These are phyloP conservation scores for Solanum paucissectum DNA, from an alignment of 257 asterid species.

Conservation along the genomic window DNA sequence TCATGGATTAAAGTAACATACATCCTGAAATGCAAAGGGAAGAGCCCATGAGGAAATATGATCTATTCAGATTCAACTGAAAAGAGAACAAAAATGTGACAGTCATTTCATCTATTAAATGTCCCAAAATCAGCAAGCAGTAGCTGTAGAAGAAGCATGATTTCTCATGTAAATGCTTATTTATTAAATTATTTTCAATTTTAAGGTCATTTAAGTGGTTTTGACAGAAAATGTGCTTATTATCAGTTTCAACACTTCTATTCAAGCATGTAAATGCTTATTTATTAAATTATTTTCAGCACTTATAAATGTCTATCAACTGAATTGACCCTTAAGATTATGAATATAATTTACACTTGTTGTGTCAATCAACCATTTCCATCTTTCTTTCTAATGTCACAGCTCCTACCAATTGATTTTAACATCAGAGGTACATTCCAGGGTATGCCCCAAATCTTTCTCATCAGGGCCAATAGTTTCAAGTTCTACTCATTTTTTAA, in stretches of 20 bases:
- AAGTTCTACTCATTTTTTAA: neutral
- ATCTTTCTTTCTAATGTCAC: neutral
- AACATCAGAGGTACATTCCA: neutral
- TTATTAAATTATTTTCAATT: neutral
- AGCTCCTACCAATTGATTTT: neutral
- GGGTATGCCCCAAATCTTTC: neutral
- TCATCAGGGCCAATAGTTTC: neutral
- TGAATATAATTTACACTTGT: neutral
- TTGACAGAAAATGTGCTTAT: neutral
- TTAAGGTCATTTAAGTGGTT: neutral
- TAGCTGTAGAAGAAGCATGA: neutral
- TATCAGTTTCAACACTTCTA: neutral
- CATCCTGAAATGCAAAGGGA: slow-evolving; percentile 34
- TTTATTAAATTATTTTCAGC: neutral
- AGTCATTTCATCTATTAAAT: neutral
- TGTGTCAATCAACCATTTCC: neutral
- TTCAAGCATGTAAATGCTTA: neutral
- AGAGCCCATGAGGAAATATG: neutral
- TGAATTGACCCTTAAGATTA: neutral
- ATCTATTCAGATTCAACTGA: neutral
- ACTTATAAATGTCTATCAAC: neutral
- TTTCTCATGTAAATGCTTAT: neutral
- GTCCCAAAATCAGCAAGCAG: neutral
- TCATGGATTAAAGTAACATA: slow-evolving; percentile 35
- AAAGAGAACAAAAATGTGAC: neutral